A percentile compares a stretch with the other conserved stretches of the same genome.
These are phyloP conservation scores for Xanthoconium stramineum DNA, from an alignment of 768 basidiomycete species.

Conservation along the genomic window DNA sequence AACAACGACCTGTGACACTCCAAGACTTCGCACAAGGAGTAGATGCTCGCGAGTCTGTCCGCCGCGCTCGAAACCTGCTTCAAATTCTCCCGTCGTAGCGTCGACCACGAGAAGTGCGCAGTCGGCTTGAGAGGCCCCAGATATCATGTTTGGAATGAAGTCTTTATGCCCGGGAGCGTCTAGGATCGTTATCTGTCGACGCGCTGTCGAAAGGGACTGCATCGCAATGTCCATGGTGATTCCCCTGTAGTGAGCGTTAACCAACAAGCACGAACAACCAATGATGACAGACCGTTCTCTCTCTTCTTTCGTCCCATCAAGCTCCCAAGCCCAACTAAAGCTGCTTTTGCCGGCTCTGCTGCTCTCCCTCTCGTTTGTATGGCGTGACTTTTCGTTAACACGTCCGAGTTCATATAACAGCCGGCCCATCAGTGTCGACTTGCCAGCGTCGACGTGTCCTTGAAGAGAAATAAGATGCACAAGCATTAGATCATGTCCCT, in stretches of 20 bases:
- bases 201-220: constrained; percentile 69
- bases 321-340: constrained; percentile 97
- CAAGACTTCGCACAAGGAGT: constrained; percentile 85
- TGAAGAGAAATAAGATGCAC: constrained; percentile 11
- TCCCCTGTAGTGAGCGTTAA: constrained; percentile 52
- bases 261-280: not conserved
- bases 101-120: constrained; percentile 93
- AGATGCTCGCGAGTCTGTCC: constrained; percentile 97
- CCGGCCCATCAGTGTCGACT: constrained; percentile 96
- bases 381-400: constrained; percentile 79
- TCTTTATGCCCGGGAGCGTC: constrained; percentile 98
- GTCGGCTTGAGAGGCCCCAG: constrained; percentile 95
- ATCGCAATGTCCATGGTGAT: constrained; percentile 97
- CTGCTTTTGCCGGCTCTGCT: constrained; percentile 88
- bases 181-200: constrained; percentile 84
- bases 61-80: constrained; percentile 90
- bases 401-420: constrained; percentile 89
- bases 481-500: not conserved
- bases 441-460: constrained; percentile 99
- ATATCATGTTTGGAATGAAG: constrained; percentile 99
- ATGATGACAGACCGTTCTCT: constrained; percentile 67
- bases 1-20: constrained; percentile 86
- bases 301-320: constrained; percentile 92
- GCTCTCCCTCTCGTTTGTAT: constrained; percentile 86
- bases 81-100: constrained; percentile 87